Conservation (phyloP, 345 rosid genomes). For the Eucalyptus marginata region DNA sequence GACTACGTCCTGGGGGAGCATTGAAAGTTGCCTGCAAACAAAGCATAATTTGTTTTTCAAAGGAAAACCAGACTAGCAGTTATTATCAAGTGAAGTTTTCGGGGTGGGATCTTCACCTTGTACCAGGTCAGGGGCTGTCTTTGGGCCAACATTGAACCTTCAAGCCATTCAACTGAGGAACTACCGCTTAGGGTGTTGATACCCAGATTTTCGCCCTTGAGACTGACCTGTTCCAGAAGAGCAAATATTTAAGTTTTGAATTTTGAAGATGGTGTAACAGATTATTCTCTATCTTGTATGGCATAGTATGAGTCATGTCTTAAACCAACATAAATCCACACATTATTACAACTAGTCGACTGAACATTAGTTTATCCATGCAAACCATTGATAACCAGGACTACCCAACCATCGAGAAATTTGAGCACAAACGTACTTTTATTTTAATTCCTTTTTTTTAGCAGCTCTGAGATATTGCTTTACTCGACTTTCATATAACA, state of each 20-base stretch:
- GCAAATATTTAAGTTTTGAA: neutral
- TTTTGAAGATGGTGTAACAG: neutral
- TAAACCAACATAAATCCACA: neutral
- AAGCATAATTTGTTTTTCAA: neutral
- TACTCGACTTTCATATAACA: no score
- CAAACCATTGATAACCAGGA: neutral
- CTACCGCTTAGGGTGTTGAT: slow-evolving; percentile 55
- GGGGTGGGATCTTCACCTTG: slow-evolving; percentile 29
- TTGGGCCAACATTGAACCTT: slow-evolving; percentile 40
- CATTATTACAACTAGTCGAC: neutral
- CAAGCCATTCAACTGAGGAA: slow-evolving; percentile 62
- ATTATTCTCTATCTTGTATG: neutral
- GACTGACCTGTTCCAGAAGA: slow-evolving; percentile 36
- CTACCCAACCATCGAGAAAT: neutral
- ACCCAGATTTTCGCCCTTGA: slow-evolving; percentile 58
- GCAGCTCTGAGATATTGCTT: no score
- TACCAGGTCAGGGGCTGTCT: slow-evolving; percentile 83
- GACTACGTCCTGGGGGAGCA: slow-evolving; percentile 54
- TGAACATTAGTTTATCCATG: neutral
- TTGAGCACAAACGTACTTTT: neutral
- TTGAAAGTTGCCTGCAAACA: slow-evolving; percentile 45
- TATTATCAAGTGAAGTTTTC: neutral
- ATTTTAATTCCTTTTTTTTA: neutral
- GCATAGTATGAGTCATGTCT: neutral
- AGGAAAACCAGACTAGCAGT: neutral